Conservation (phyloP, 2,329 filamentous ascomycete species). For the Epichloe festucae region DNA sequence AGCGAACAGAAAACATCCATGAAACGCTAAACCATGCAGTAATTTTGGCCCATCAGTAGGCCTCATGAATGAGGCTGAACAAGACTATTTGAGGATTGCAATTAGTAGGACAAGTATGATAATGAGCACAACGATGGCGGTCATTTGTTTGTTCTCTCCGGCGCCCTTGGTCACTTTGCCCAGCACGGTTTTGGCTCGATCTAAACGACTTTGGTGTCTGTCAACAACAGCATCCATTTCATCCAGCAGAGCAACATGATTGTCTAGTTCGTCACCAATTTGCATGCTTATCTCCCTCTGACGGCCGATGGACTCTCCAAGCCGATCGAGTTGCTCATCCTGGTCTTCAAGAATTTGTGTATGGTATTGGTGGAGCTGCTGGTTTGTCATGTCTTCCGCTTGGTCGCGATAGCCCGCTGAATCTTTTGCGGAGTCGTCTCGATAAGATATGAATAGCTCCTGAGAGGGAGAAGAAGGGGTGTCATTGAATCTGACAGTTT, state of each 20-base stretch:
- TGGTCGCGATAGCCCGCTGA: slow-evolving; percentile 46
- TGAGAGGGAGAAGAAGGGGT: slow-evolving; percentile 30
- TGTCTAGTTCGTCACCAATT: slow-evolving; percentile 91
- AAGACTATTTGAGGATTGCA: slow-evolving; percentile 58
- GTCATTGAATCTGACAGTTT: slow-evolving; percentile 82
- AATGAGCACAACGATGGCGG: slow-evolving; percentile 67
- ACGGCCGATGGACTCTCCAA: slow-evolving; percentile 76
- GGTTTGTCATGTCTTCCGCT: slow-evolving; percentile 53
- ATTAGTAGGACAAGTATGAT: slow-evolving; percentile 73
- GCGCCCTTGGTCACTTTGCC: slow-evolving; percentile 61
- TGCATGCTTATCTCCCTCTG: slow-evolving; percentile 90
- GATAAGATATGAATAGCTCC: slow-evolving; percentile 46
- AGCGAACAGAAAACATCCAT: background rate
- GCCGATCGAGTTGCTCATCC: slow-evolving; percentile 78
- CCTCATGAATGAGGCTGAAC: background rate
- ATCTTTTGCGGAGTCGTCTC: slow-evolving; percentile 49
- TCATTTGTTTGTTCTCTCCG: slow-evolving; percentile 79
- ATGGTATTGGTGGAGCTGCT: slow-evolving; percentile 81
- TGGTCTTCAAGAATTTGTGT: slow-evolving; percentile 70
- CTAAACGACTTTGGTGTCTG: slow-evolving; percentile 62
- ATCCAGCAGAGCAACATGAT: slow-evolving; percentile 77
- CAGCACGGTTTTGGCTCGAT: slow-evolving; percentile 60
- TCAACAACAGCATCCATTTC: slow-evolving; percentile 77
- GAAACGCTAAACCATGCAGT: background rate
- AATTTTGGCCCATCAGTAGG: background rate